phyloP scores from a whole-genome alignment of 306 rosid species.

The Cucurbita maxima region DNA sequence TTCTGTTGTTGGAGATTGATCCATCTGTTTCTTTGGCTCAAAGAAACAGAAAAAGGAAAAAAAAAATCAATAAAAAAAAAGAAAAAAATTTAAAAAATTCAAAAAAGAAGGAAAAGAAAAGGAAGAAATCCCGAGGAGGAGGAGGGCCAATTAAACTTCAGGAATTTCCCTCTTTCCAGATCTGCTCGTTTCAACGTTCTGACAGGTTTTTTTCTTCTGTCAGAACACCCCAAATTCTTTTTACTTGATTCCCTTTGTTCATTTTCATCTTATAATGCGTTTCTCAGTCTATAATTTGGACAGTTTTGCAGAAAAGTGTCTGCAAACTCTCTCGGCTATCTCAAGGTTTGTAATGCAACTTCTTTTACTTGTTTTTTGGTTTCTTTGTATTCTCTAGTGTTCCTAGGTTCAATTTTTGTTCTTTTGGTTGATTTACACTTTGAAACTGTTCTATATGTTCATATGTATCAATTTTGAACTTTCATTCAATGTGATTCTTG shows the following conservation, averaged over 20 bases:
- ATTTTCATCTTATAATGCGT: neutral
- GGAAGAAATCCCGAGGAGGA: neutral
- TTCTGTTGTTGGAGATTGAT: slow-evolving; percentile 14
- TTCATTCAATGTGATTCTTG: slow-evolving; percentile 11
- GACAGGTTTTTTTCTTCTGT: slow-evolving; percentile 17
- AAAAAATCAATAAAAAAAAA: neutral
- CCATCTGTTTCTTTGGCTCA: slow-evolving; percentile 26
- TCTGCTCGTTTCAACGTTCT: slow-evolving; percentile 22
- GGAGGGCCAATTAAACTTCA: slow-evolving; percentile 17
- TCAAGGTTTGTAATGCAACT: neutral
- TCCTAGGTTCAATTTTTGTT: neutral
- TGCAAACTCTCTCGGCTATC: neutral
- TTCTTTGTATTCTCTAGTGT: neutral
- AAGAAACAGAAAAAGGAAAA: neutral
- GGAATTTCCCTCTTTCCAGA: slow-evolving; percentile 14
- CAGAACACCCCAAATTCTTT: slow-evolving; percentile 23
- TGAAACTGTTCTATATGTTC: neutral
- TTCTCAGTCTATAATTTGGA: neutral
- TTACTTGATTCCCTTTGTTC: slow-evolving; percentile 3
- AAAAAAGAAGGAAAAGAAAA: slow-evolving; percentile 7
- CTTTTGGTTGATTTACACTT: neutral
- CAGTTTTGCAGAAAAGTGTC: neutral
- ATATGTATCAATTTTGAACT: neutral
- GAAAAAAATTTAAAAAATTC: too few species aligned
- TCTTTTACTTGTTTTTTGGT: neutral